A percentile compares a stretch with the other conserved stretches of the same genome.
These are phyloP conservation scores for Limtongozyma cylindracea DNA, from an alignment of 805 yeast genomes.

Conservation along the genomic window DNA sequence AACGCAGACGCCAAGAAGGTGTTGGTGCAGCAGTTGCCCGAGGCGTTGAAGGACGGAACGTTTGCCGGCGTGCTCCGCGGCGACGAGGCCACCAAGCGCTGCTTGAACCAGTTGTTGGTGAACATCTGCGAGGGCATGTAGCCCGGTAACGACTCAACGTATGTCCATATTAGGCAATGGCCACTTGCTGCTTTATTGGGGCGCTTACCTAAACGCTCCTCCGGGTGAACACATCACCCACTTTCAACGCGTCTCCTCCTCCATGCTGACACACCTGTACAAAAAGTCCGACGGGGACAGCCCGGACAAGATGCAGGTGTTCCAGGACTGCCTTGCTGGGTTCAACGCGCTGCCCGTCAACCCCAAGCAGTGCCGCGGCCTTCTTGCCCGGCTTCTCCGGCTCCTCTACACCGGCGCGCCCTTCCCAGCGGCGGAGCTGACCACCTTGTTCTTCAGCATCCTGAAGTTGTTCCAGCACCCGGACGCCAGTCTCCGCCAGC, in stretches of 20 bases:
- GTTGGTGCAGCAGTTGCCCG: conserved; percentile 61
- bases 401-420: conserved; percentile 68
- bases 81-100: conserved; percentile 69
- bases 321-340: conserved; percentile 81
- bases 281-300: conserved; percentile 8
- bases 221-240: too few species aligned
- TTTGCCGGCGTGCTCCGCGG: conserved; percentile 59
- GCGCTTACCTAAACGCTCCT: too few species aligned
- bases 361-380: conserved; percentile 62
- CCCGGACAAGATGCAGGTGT: conserved; percentile 96
- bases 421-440: conserved; percentile 75
- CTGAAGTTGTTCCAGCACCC: conserved; percentile 89
- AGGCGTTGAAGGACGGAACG: conserved; percentile 69
- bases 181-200: too few species aligned
- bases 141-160: not conserved
- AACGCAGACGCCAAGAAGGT: conserved; percentile 80
- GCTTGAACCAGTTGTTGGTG: conserved; percentile 59
- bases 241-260: too few species aligned
- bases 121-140: conserved; percentile 15
- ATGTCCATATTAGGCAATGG: not conserved
- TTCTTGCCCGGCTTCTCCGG: conserved; percentile 64
- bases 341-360: conserved; percentile 82
- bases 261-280: not conserved
- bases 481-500: conserved; percentile 69
- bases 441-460: conserved; percentile 77